A percentile compares a stretch with the other conserved stretches of the same genome.
phyloP scores from a whole-genome alignment of 176 grass and related monocot species.

The Phragmites australis region DNA sequence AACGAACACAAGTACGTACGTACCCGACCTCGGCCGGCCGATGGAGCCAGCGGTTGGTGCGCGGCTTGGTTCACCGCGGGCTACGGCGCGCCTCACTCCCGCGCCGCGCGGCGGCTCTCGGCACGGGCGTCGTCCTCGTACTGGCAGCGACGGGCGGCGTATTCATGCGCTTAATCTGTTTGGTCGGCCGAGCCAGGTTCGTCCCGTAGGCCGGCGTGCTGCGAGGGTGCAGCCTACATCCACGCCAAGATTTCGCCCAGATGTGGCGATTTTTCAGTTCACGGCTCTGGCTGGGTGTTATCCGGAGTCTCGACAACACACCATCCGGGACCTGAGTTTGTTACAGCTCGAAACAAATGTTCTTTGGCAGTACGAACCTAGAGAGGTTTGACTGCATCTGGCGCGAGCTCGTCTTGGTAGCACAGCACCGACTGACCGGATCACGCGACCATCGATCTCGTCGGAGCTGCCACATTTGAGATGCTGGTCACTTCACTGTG shows the following conservation, averaged over 20 bases:
- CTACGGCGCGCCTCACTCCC: neutral
- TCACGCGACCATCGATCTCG: neutral
- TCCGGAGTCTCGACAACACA: neutral
- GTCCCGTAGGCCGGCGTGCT: neutral
- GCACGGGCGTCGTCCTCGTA: neutral
- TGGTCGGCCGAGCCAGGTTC: neutral
- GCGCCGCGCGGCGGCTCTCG: neutral
- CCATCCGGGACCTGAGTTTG: too few species aligned
- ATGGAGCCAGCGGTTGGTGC: slow-evolving; percentile 34
- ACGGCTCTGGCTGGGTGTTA: neutral
- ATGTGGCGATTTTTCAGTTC: neutral
- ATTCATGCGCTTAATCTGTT: slow-evolving; percentile 17
- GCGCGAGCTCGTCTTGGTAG: neutral
- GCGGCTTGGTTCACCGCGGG: neutral
- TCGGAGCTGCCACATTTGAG: slow-evolving; percentile 16
- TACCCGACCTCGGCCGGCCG: neutral
- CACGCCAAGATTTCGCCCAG: neutral
- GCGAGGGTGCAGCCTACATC: neutral
- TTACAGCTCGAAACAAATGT: neutral
- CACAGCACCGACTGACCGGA: neutral
- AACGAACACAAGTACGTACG: neutral
- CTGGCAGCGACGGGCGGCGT: neutral
- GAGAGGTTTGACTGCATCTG: neutral
- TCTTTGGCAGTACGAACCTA: neutral
- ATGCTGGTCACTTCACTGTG: neutral